A percentile compares a stretch with the other conserved stretches of the same genome.
Evolutionary conservation across 169 alveolate genomes (phyloP).

Genomic region (Cryptosporidium sp.): DNA sequence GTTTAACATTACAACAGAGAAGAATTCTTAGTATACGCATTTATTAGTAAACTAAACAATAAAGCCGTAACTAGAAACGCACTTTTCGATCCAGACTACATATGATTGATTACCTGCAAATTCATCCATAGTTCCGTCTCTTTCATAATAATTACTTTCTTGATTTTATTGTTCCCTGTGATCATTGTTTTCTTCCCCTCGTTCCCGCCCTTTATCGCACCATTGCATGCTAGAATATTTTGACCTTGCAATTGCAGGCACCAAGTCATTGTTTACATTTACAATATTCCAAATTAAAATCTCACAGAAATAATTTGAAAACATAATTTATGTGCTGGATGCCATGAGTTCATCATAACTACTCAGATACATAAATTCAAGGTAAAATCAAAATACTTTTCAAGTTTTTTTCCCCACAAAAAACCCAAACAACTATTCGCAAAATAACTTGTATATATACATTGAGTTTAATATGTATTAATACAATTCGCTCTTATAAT

Average conservation of each 20-base stretch:
- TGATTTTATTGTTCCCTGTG: neutral
- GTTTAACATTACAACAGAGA: neutral
- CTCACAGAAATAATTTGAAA: neutral
- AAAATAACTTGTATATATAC: neutral
- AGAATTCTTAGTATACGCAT: neutral
- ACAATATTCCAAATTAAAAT: neutral
- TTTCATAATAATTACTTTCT: neutral
- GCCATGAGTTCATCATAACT: neutral
- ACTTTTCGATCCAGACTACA: neutral
- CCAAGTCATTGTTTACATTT: neutral
- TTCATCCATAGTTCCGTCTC: neutral
- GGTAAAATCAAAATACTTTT: neutral
- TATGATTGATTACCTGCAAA: neutral
- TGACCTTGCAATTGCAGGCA: neutral
- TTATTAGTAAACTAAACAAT: conserved; percentile 1
- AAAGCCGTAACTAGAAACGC: neutral
- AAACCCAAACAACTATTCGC: neutral
- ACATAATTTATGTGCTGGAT: neutral
- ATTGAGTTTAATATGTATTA: neutral
- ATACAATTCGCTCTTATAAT: neutral
- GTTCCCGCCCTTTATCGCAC: neutral
- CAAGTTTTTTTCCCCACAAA: neutral
- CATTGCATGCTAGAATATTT: neutral
- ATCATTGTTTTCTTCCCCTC: neutral
- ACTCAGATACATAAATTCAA: neutral